Evolutionary conservation across 176 grass and related monocot species (phyloP).

Genomic region (Ampelocalamus luodianensis): DNA sequence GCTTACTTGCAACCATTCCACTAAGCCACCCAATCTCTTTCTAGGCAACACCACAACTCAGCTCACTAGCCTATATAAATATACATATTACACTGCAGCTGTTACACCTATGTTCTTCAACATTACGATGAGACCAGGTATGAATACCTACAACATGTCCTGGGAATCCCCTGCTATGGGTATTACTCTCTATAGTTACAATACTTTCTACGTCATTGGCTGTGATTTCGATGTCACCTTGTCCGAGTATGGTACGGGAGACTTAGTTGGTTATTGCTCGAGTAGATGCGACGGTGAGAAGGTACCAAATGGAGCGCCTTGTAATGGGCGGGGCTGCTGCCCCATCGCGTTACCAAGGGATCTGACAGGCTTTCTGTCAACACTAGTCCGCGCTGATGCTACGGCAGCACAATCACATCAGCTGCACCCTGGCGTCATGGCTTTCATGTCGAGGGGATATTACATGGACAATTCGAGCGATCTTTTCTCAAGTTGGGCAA

Average conservation of each 20-base stretch:
- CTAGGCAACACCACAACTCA: not conserved
- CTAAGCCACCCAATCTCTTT: not conserved
- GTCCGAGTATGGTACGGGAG: not conserved
- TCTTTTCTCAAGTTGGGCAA: too few species aligned
- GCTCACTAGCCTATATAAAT: not conserved
- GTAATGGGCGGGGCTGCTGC: slow-evolving; percentile 38
- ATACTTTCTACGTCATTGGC: not conserved
- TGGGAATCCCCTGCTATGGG: not conserved
- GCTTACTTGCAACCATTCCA: slow-evolving; percentile 14
- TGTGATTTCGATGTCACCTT: not conserved
- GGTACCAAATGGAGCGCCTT: not conserved
- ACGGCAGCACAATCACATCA: too few species aligned
- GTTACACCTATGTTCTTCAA: not conserved
- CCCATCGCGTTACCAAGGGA: not conserved
- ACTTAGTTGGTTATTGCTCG: not conserved
- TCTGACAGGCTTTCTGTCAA: not conserved
- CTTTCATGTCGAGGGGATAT: too few species aligned
- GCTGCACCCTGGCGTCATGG: too few species aligned
- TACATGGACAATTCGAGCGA: too few species aligned
- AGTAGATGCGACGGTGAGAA: not conserved
- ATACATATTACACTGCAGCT: too few species aligned
- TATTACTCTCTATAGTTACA: accelerated
- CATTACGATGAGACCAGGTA: not conserved
- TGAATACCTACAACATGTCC: not conserved
- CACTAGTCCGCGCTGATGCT: not conserved